Conservation (phyloP, 768 basidiomycete genomes). For the Phanerochaete carnosa region DNA sequence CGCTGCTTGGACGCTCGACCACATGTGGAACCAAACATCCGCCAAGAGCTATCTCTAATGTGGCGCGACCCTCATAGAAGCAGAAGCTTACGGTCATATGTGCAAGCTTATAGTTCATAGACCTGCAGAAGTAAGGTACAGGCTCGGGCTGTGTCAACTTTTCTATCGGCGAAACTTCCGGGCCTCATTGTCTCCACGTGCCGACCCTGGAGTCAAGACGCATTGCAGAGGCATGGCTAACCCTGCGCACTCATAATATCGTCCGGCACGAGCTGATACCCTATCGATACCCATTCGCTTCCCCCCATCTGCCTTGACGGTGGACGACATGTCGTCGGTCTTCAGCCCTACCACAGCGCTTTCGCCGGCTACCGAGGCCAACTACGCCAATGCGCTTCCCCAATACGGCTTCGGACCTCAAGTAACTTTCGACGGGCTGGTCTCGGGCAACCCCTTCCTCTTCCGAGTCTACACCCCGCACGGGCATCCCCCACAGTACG, state of each 20-base stretch:
- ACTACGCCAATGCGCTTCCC: constrained; percentile 39
- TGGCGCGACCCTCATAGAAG: too few relatives aligned
- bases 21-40: too few relatives aligned
- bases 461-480: constrained; percentile 81
- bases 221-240: constrained; percentile 7
- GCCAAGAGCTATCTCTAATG: too few relatives aligned
- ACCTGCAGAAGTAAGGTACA: background rate
- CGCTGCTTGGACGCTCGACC: too few relatives aligned
- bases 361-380: background rate
- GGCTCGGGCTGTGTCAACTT: background rate
- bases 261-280: background rate
- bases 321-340: constrained; percentile 1
- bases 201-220: background rate
- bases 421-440: constrained; percentile 56
- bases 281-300: background rate
- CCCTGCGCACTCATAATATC: background rate
- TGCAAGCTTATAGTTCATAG: too few relatives aligned
- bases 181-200: constrained; percentile 9
- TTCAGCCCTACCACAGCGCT: background rate
- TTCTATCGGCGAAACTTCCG: background rate
- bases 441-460: constrained; percentile 66
- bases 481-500: constrained; percentile 47
- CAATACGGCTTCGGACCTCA: constrained; percentile 73
- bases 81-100: too few relatives aligned
- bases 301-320: background rate